Base-by-base conservation (phyloP, 805 yeast genomes). In the Metschnikowia kunwiensis region DNA sequence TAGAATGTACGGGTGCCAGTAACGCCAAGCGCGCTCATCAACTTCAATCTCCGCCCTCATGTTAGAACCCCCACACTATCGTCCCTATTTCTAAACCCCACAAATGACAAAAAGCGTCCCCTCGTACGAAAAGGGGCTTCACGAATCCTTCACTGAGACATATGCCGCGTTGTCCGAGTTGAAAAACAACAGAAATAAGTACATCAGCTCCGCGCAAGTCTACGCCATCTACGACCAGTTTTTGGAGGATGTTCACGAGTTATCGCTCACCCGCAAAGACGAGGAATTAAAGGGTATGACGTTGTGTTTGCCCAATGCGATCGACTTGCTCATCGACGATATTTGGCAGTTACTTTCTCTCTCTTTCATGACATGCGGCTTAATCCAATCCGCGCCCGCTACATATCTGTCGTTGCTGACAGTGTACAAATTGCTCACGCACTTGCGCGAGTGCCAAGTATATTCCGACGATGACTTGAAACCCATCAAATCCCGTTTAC, bases 321-420 rank as follows among this genome's bases (percentile, higher is more conserved):
- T 85, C 11, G 96, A 89, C 53, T 68, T 77, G 7, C 72, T 85
- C 8, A 69, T 86, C 27, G 97, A 89, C 58, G 97, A 89, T 52
- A 86, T 85, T 15, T 87, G 91, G 71, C 96, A 91, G 59, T 64
- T 93, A 31, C 64, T 91, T 29, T 83, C 95, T 10, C 70, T 93
- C 34, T 83, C 93, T 47, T 86, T 89, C 60, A 77, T 91, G 53
- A 86, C 97, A 2, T 93, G 94, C 41, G 99, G 99, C 3, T 68
- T 87, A 50, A 83, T 84, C 30, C 82, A 87, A 49, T 75, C 87
- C 23, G 95, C 96, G 1, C 96, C 97, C 1, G 96, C 97, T 4
- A 86, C 96, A 1, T 93, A 85, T 61, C 91, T 95, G 5, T 85
- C 95, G 3, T 65, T 91, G 27, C 73, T 88, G 27, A 87, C 97